Base-by-base conservation (phyloP, 176 grass and related monocot genomes). In the Pontederia paniculata region DNA sequence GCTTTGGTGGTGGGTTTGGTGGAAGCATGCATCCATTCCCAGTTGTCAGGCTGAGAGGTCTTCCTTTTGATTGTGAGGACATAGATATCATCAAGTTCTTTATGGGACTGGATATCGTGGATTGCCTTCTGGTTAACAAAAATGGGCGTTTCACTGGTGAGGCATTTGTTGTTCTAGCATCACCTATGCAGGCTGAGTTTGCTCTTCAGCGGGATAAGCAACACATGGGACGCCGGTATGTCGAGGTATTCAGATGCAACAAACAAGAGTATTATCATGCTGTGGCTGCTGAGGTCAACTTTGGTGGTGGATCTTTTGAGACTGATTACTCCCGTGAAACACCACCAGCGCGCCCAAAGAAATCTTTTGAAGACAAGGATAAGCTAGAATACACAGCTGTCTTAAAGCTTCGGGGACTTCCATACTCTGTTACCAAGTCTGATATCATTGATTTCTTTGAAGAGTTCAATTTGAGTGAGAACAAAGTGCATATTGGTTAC, bases 81-180 rank as follows among this genome's bases (percentile, higher is more conserved):
- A 19, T 45, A 50, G 78, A 81, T 42, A 59, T 81, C 41, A 56
- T 75, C 1, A 73, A 75, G 9, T 81, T 81, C 60, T 57, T 81
- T 45, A 58, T 61, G n/a, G 78, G 72, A 11, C 52, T 81, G 0
- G 72, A 81, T 20, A 59, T 81, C 19, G 48, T 81, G 6, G 78
- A 81, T 46, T 65, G 74, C 48, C 66, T 81, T 7, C 74, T 81
- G 21, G 54, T 81, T n/a, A 73, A 81, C 23, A 81, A 81, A 37
- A 56, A 53, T 45, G 78, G 78, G 12, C 71, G 78, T 2, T 81
- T 81, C 31, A 54, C 46, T 16, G 78, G 78, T 10, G 78, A 81
- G 21, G 78, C 71, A 21, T 81, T 65, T 20, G 63, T 60, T 21
- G 58, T 81, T 9, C 23, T 81, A 47, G 66, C 78, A 17, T 76